Evolutionary conservation across 345 rosid genomes (phyloP).

Genomic region (Citrus reticulata): DNA sequence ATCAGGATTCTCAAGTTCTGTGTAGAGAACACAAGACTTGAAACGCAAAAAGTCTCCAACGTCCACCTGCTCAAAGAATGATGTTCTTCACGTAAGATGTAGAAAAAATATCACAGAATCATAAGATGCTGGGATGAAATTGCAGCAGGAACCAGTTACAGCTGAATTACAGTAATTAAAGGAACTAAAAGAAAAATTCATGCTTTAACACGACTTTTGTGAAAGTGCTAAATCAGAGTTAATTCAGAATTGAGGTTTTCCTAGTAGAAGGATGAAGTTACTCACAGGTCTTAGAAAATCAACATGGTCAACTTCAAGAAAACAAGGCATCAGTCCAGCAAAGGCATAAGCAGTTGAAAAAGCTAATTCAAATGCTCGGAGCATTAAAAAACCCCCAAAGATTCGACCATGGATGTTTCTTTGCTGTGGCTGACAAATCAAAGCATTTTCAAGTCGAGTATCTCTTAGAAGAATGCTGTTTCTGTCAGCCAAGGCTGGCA

Average conservation of each 20-base stretch:
- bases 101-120: not conserved
- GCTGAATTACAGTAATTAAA: not conserved
- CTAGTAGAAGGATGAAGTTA: slow-evolving; percentile 10
- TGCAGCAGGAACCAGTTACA: not conserved
- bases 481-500: slow-evolving; percentile 86
- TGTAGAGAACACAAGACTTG: slow-evolving; percentile 74
- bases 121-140: not conserved
- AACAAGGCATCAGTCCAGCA: slow-evolving; percentile 75
- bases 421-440: slow-evolving; percentile 85
- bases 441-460: slow-evolving; percentile 60
- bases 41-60: slow-evolving; percentile 81
- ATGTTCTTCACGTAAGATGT: not conserved
- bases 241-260: not conserved
- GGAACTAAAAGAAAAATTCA: not conserved
- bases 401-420: slow-evolving; percentile 82
- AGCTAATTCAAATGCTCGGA: slow-evolving; percentile 80
- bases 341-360: slow-evolving; percentile 87
- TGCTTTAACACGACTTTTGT: not conserved
- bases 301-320: slow-evolving; percentile 83
- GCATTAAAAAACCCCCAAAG: slow-evolving; percentile 80
- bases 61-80: slow-evolving; percentile 52
- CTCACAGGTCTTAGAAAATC: slow-evolving; percentile 83
- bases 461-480: slow-evolving; percentile 77
- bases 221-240: not conserved
- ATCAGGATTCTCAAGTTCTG: slow-evolving; percentile 60